Evolutionary conservation across 2,329 filamentous ascomycete genomes (phyloP).

Genomic region (Cephalotrichum gorgonifer): DNA sequence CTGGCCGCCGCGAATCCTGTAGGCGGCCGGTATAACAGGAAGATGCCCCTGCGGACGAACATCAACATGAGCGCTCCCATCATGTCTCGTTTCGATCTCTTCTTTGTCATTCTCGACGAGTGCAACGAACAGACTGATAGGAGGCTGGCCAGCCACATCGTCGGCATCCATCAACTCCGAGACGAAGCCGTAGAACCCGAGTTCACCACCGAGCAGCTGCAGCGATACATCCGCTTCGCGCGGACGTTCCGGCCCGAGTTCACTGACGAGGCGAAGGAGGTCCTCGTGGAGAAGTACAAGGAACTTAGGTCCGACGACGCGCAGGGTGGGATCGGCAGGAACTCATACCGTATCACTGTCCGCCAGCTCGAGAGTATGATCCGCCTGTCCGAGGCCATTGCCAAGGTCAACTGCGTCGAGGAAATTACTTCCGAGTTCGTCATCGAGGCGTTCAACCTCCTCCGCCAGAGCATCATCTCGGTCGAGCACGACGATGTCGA

Average conservation of each 20-base stretch:
- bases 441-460: slow-evolving; percentile 79
- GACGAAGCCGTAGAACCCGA: slow-evolving; percentile 88
- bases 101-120: slow-evolving; percentile 95
- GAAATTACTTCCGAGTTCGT: slow-evolving; percentile 81
- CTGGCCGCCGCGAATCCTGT: slow-evolving; percentile 94
- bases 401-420: slow-evolving; percentile 92
- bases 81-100: slow-evolving; percentile 98
- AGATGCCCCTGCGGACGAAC: slow-evolving; percentile 83
- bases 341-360: slow-evolving; percentile 95
- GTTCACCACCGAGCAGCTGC: slow-evolving; percentile 90
- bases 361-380: slow-evolving; percentile 94
- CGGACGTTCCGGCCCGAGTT: slow-evolving; percentile 91
- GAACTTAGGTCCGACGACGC: slow-evolving; percentile 88
- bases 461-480: slow-evolving; percentile 90
- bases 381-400: slow-evolving; percentile 91
- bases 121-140: slow-evolving; percentile 88
- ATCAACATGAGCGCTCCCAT: slow-evolving; percentile 99
- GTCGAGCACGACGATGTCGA: slow-evolving; percentile 98
- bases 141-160: slow-evolving; percentile 88
- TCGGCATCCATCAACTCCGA: slow-evolving; percentile 82
- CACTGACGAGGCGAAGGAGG: slow-evolving; percentile 71
- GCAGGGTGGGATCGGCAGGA: slow-evolving; percentile 85
- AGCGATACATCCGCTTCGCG: slow-evolving; percentile 95
- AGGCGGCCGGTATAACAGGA: slow-evolving; percentile 92
- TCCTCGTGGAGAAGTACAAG: slow-evolving; percentile 89